Percentiles rank a stretch among this genome's conserved stretches.
Conservation (phyloP, 2,329 filamentous ascomycete genomes). For the Arachnomyces sp. region DNA sequence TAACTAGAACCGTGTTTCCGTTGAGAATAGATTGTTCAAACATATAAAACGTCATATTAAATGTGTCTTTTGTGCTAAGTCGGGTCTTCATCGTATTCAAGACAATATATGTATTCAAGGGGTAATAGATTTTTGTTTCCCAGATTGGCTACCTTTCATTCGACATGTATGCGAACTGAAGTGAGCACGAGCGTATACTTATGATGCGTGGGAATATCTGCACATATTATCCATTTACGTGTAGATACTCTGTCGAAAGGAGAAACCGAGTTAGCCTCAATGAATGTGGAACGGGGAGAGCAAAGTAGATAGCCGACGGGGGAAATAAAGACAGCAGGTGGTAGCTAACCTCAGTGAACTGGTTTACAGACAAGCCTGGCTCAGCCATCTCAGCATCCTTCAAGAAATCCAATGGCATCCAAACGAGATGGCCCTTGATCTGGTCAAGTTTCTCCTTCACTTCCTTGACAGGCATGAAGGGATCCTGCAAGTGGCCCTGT, state of each 20-base stretch:
- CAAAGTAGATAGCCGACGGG: no score
- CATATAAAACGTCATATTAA: no score
- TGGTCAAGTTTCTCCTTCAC: conserved; percentile 68
- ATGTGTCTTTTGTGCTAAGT: no score
- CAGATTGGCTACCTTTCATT: neutral
- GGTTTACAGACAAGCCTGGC: conserved; percentile 75
- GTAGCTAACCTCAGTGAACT: conserved; percentile 79
- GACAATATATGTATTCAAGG: no score
- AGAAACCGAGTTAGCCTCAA: conserved; percentile 10
- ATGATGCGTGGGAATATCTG: no score
- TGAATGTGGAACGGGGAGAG: neutral
- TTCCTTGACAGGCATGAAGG: conserved; percentile 64
- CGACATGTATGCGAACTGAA: neutral
- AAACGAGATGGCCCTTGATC: conserved; percentile 82
- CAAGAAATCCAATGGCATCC: conserved; percentile 89
- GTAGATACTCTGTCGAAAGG: conserved; percentile 25
- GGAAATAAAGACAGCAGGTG: conserved; percentile 21
- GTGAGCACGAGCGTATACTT: neutral
- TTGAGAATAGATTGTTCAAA: no score
- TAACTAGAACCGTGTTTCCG: no score
- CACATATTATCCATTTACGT: conserved; percentile 15
- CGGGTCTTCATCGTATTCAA: no score
- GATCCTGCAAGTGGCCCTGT: conserved; percentile 79
- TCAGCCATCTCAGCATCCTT: conserved; percentile 83
- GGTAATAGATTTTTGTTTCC: no score